Evolutionary conservation across 192 early-diverging fungal species (phyloP).

Genomic region (Chytriomyces hyalinus): DNA sequence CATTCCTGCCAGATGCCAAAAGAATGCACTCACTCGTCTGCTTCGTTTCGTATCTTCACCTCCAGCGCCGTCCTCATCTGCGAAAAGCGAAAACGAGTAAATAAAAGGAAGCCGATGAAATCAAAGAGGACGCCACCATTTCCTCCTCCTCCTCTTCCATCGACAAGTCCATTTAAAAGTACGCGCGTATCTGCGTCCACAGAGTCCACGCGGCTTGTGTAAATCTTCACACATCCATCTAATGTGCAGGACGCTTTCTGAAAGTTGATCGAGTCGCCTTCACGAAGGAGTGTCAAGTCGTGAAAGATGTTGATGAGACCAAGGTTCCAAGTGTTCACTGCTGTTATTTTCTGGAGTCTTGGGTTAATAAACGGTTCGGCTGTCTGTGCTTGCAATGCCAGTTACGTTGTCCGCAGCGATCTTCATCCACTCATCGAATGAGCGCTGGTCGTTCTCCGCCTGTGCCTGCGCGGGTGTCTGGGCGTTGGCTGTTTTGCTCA

Average conservation of each 20-base stretch:
- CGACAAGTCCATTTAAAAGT: conserved; percentile 84
- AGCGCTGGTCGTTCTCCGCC: conserved; percentile 52
- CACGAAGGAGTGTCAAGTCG: conserved; percentile 89
- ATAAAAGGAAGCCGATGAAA: background rate
- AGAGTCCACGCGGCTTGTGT: conserved; percentile 95
- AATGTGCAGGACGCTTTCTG: conserved; percentile 96
- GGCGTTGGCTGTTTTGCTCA: background rate
- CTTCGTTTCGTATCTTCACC: conserved; percentile 28
- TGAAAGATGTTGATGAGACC: conserved; percentile 98
- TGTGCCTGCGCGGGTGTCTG: conserved; percentile 1
- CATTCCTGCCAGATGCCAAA: background rate
- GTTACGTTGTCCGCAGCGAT: conserved; percentile 91
- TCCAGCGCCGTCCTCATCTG: conserved; percentile 25
- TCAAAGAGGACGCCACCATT: background rate
- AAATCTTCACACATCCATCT: conserved; percentile 97
- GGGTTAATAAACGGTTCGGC: background rate
- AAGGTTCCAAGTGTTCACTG: conserved; percentile 93
- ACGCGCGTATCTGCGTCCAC: conserved; percentile 91
- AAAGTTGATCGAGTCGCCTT: conserved; percentile 98
- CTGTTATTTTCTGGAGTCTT: conserved; percentile 87
- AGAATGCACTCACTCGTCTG: conserved; percentile 2
- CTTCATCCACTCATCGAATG: conserved; percentile 96
- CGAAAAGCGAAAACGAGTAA: conserved; percentile 4
- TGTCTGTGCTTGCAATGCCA: background rate
- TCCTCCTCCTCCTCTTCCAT: conserved; percentile 48